Conservation (phyloP, 352 stramenopile species). For the Phytophthora cactorum region DNA sequence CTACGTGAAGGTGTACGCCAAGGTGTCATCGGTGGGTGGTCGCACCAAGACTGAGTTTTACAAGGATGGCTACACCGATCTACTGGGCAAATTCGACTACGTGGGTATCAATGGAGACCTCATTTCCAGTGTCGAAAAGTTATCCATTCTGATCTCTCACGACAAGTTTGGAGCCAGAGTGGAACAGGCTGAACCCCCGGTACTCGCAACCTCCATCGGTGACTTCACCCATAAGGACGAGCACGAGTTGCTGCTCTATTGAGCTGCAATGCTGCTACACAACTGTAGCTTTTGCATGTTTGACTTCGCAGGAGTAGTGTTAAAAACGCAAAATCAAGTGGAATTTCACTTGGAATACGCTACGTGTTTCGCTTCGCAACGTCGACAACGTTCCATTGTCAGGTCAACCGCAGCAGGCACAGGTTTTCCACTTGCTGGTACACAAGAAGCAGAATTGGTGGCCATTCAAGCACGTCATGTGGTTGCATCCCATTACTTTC, state of each 20-base stretch:
- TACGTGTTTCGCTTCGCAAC: neutral
- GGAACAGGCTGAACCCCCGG: slow-evolving; percentile 49
- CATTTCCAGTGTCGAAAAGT: slow-evolving; percentile 87
- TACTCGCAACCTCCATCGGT: slow-evolving; percentile 42
- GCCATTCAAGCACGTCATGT: slow-evolving; percentile 59
- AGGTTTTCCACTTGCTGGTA: slow-evolving; percentile 46
- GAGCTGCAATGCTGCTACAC: neutral
- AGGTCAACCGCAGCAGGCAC: slow-evolving; percentile 28
- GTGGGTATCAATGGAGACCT: slow-evolving; percentile 69
- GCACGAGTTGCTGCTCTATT: slow-evolving; percentile 42
- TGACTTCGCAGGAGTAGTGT: neutral
- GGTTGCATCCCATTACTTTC: slow-evolving; percentile 56
- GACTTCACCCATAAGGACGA: slow-evolving; percentile 36
- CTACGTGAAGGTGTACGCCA: slow-evolving; percentile 79
- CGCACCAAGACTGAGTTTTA: slow-evolving; percentile 58
- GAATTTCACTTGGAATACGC: neutral
- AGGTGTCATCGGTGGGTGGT: slow-evolving; percentile 23
- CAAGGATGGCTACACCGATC: slow-evolving; percentile 85
- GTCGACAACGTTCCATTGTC: neutral
- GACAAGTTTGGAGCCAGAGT: slow-evolving; percentile 49
- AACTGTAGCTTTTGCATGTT: neutral
- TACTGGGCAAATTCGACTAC: slow-evolving; percentile 80
- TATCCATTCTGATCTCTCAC: slow-evolving; percentile 60
- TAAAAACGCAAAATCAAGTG: neutral
- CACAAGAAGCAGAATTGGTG: slow-evolving; percentile 76